Evolutionary conservation across 306 rosid genomes (phyloP), one percentile per base, ranked within the genome.

Genomic region (Pachyrhizus erosus): DNA sequence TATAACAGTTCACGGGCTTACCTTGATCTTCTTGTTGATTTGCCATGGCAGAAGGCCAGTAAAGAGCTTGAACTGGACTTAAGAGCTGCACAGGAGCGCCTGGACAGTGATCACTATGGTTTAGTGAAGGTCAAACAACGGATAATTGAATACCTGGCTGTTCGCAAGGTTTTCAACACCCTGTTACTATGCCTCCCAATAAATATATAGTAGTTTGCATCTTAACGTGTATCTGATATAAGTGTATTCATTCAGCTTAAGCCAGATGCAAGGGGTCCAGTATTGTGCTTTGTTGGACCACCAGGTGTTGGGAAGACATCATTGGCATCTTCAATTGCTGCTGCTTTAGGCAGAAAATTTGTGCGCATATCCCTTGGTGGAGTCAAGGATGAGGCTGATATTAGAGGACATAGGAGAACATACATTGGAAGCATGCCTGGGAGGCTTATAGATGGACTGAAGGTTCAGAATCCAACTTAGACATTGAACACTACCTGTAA

Each of bases 371-470:
- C 99, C 82, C 98, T 96, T 82, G 99, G 98, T 66, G 99, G 99
- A 81, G 99, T 96, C 82, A 96, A 96, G 91, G 99, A 96, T 81
- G 99, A 96, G 88, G 99, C 99, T 55, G 99, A 96, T 84, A 90
- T 96, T 82, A 91, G 99, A 85, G 99, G 99, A 64, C 99, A 96
- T 78, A 88, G 99, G 91, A 93, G 98, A 91, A 96, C 99, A 61
- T 96, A 96, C 79, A 91, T 96, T 83, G 98, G 99, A 88, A 96
- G 99, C 91, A 96, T 96, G 99, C 98, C 98, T 33, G 99, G 98
- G 66, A 88, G 98, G 79, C 98, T 96, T 70, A 92, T 96, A 85
- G 99, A 96, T 45, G 98, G 99, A 69, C 73, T 96, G 81, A 96
- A 96, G 99, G 99, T 87, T 91, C 67, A 70, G 76, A 78, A n/a